These are phyloP conservation scores for Flagelloscypha sp. DNA, from an alignment of 768 basidiomycete genomes.

Conservation along the genomic window DNA sequence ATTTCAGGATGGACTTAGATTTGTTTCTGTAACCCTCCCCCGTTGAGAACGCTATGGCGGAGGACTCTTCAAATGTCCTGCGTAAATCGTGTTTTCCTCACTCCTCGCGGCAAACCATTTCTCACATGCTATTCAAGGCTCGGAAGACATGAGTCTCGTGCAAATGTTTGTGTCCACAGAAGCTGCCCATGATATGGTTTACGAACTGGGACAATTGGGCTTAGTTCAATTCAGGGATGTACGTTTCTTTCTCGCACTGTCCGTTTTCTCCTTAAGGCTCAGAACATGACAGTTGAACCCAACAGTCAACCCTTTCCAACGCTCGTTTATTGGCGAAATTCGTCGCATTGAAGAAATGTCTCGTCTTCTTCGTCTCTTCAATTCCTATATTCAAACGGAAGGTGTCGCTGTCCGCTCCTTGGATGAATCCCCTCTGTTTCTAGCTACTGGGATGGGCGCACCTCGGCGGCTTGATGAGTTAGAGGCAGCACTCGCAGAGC, in stretches of 20 bases:
- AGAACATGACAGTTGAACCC: slow-evolving; percentile 80
- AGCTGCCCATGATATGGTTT: slow-evolving; percentile 94
- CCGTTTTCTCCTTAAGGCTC: too few relatives aligned
- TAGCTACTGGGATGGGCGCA: slow-evolving; percentile 85
- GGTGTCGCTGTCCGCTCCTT: slow-evolving; percentile 77
- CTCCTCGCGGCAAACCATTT: too few relatives aligned
- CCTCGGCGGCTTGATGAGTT: slow-evolving; percentile 92
- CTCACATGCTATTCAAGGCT: too few relatives aligned
- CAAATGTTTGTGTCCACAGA: slow-evolving; percentile 96
- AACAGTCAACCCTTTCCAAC: slow-evolving; percentile 95
- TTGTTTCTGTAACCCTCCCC: too few relatives aligned
- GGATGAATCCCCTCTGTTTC: slow-evolving; percentile 76
- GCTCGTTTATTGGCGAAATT: slow-evolving; percentile 94
- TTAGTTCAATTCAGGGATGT: slow-evolving; percentile 98
- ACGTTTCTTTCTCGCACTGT: too few relatives aligned
- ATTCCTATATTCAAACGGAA: slow-evolving; percentile 77
- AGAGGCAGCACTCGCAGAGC: slow-evolving; percentile 77
- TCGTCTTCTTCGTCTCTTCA: slow-evolving; percentile 87
- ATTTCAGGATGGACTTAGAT: too few relatives aligned
- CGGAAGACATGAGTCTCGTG: slow-evolving; percentile 96
- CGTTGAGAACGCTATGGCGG: too few relatives aligned
- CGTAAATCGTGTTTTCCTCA: too few relatives aligned
- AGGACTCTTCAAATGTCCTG: too few relatives aligned
- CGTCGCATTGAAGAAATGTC: slow-evolving; percentile 94
- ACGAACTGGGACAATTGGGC: slow-evolving; percentile 90